Base-by-base conservation (phyloP, 805 yeast genomes). In the Brettanomyces nanus region DNA sequence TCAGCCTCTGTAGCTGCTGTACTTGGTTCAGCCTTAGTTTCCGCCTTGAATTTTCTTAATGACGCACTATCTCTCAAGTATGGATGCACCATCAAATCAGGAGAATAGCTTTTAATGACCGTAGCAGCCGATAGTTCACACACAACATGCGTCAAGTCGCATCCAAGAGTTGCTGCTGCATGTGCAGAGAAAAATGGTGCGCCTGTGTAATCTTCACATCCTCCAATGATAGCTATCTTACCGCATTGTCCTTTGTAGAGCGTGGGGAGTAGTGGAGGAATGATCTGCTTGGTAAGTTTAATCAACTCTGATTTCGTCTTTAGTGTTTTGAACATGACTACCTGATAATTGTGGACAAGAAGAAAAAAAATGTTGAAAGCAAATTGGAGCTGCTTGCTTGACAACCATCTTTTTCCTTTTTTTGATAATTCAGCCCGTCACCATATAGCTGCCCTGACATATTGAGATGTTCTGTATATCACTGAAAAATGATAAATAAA, bases 21-120 rank as follows among this genome's bases (percentile, higher is more conserved):
- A 19, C 21, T 10, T 10, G 9, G 10, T 10, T 7, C 27, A 7
- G 20, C 19, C 10, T 22, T 28, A 28, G n/a, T 20, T 6, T 35
- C 36, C 4, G 34, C 31, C 31, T 26, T 35, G 20, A 33, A 32
- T 20, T 41, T 33, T 10, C 28, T 35, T 28, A 46, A 56, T 34
- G 56, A 60, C 11, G 42, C 41, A 40, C 66, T 52, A 48, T 77
- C 87, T 39, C 62, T 68, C 46, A 89, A 55, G 55, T 85, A 86
- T 1, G 97, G 97, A 63, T 92, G 97, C 1, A 92, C 95, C 97
- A 90, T 92, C 35, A 90, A 62, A 53, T 90, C 87, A 0, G 98
- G 97, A 5, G 94, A 75, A 59, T 92, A 92, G 21, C 80, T 62
- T 59, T 90, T 90, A 52, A 90, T 86, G 5, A 85, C 80, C 0